phyloP scores from a whole-genome alignment of 2,329 filamentous ascomycete species.

The Pseudopyrenochaeta lycopersici region DNA sequence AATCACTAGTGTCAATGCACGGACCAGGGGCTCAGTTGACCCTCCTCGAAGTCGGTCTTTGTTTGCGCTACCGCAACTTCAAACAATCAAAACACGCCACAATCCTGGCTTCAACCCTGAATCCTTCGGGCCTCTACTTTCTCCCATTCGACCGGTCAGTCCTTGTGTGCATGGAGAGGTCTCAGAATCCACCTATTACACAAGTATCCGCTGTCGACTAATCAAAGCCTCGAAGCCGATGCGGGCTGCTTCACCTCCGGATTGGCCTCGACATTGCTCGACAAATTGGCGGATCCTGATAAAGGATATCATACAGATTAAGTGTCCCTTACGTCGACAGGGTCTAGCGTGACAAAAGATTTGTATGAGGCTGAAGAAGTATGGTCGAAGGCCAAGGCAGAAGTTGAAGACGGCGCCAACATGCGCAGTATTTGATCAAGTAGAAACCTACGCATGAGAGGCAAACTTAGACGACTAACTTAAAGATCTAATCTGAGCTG shows the following conservation, averaged over 20 bases:
- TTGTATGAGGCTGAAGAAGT: constrained; percentile 33
- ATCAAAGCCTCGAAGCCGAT: constrained; percentile 11
- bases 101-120: not conserved
- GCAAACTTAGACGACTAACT: constrained; percentile 14
- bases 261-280: not conserved
- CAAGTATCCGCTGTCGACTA: constrained; percentile 10
- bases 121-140: not conserved
- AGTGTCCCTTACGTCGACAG: constrained; percentile 67
- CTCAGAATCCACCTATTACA: not conserved
- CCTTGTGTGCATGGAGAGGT: constrained; percentile 1
- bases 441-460: constrained; percentile 68
- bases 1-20: not conserved
- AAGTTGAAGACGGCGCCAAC: constrained; percentile 46
- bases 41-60: not conserved
- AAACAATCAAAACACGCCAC: not conserved
- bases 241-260: not conserved
- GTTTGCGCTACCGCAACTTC: not conserved
- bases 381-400: constrained; percentile 52
- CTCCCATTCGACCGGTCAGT: constrained; percentile 12
- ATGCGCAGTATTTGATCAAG: constrained; percentile 65
- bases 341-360: constrained; percentile 9
- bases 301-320: constrained; percentile 52
- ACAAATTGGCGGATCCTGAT: constrained; percentile 13
- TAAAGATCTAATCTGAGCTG: constrained; percentile 1
- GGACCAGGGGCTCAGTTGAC: not conserved